Conservation (phyloP, 2,329 filamentous ascomycete genomes). For the Colletotrichum sp. region DNA sequence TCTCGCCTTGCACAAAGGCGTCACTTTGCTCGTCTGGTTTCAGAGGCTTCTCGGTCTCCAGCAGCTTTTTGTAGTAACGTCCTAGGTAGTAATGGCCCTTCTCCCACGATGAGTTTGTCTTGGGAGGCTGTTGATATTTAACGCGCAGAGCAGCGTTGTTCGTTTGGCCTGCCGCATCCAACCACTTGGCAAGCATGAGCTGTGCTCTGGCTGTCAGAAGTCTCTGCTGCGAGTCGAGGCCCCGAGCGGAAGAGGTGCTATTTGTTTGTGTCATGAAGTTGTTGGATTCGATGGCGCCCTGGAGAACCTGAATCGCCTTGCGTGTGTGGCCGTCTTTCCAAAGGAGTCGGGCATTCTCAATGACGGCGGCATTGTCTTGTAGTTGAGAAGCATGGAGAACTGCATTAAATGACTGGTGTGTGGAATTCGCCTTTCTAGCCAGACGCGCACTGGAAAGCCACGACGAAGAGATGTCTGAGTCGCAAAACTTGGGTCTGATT, state of each 20-base stretch:
- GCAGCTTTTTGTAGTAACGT: constrained; percentile 94
- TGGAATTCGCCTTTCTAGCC: constrained; percentile 83
- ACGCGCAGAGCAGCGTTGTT: constrained; percentile 79
- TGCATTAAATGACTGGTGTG: constrained; percentile 90
- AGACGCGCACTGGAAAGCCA: constrained; percentile 88
- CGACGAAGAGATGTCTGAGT: constrained; percentile 77
- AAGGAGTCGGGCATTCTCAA: constrained; percentile 90
- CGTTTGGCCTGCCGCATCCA: constrained; percentile 92
- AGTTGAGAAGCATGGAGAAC: constrained; percentile 87
- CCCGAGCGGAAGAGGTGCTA: constrained; percentile 42
- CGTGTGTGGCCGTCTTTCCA: constrained; percentile 94
- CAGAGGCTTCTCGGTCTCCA: constrained; percentile 85
- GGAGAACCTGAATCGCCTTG: constrained; percentile 91
- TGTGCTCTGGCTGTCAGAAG: constrained; percentile 78
- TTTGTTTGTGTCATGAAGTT: constrained; percentile 66
- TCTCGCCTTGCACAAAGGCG: constrained; percentile 79
- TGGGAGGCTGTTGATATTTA: constrained; percentile 84
- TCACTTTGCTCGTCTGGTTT: constrained; percentile 79
- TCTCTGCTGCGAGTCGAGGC: constrained; percentile 55
- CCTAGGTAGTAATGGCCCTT: constrained; percentile 98
- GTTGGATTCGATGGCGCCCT: constrained; percentile 82
- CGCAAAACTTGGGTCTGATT: constrained; percentile 62
- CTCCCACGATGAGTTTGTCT: constrained; percentile 78
- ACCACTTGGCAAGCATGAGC: constrained; percentile 93
- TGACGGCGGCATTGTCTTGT: constrained; percentile 85